Conservation (phyloP, 441 rosid genomes). For the Brassica balearica region DNA sequence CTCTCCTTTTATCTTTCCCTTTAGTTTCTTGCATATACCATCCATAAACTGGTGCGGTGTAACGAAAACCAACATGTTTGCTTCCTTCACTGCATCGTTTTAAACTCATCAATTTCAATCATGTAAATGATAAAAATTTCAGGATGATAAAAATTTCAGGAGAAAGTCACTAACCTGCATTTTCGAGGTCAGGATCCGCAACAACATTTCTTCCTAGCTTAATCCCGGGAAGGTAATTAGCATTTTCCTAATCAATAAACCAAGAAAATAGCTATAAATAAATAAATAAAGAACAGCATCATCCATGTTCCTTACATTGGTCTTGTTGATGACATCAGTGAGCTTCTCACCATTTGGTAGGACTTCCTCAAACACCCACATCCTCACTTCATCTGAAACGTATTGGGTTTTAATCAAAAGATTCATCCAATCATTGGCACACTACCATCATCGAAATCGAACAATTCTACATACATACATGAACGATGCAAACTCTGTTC, state of each 20-base stretch:
- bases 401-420: slow-evolving; percentile 14
- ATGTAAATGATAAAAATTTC: too few species aligned
- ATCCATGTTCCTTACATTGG: slow-evolving; percentile 62
- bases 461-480: too few species aligned
- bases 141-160: too few species aligned
- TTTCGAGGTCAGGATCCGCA: slow-evolving; percentile 86
- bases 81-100: slow-evolving; percentile 62
- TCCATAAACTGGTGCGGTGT: slow-evolving; percentile 96
- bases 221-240: slow-evolving; percentile 90
- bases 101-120: too few species aligned
- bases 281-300: neutral
- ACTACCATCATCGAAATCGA: too few species aligned
- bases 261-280: neutral
- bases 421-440: too few species aligned
- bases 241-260: slow-evolving; percentile 68
- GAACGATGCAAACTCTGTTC: too few species aligned
- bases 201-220: slow-evolving; percentile 87
- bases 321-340: slow-evolving; percentile 81
- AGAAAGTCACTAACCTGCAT: slow-evolving; percentile 59
- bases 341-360: slow-evolving; percentile 89
- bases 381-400: slow-evolving; percentile 90
- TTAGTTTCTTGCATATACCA: slow-evolving; percentile 83
- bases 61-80: slow-evolving; percentile 93
- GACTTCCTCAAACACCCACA: slow-evolving; percentile 98
- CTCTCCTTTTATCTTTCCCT: slow-evolving; percentile 66